Evolutionary conservation across 2,329 filamentous ascomycete species (phyloP), one percentile per base, ranked within the genome.

Genomic region (Fusarium xyrophilum): DNA sequence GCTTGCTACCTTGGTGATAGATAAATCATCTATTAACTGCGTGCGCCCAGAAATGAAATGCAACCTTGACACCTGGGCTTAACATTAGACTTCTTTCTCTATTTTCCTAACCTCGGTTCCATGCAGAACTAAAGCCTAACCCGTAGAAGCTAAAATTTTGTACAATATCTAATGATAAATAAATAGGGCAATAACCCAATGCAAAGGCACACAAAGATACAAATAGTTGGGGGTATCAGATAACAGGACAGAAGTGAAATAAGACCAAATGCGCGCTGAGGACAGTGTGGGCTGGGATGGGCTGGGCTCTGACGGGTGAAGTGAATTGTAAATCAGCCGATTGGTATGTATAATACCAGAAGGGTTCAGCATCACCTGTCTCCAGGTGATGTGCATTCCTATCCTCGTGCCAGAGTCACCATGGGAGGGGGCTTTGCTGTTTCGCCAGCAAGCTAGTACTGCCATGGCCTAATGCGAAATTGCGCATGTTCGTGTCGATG

Each of bases 151-250:
- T 48, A 48, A 60, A 44, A 32, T 55, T 56, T 43, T 38, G 53
- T 42, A 54, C 70, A 23, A 69, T 62, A 58, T 46, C 39, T 59
- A 6, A 63, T 52, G 33, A 55, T 61, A 38, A 65, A 61, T 52
- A 54, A 43, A 19, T 44, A 55, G 46, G 56, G 60, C 27, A 48
- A 33, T 27, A 36, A 35, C 43, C 47, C 40, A 52, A 59, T 56
- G 52, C 56, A 63, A 42, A 67, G 56, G 56, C 56, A 60, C 50
- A 42, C 35, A 54, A 52, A 40, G 71, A 63, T 62, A 50, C 46
- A 66, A 54, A 59, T 46, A 53, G 48, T 62, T 44, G 50, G 56
- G 73, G 73, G 73, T 75, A 75, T 75, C 73, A 73, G 74, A 72
- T 61, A 72, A 72, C 64, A 72, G 38, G 51, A 35, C 62, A 72